Base-by-base conservation (phyloP, 192 early-diverging fungal species). In the Backusella psychrophila region DNA sequence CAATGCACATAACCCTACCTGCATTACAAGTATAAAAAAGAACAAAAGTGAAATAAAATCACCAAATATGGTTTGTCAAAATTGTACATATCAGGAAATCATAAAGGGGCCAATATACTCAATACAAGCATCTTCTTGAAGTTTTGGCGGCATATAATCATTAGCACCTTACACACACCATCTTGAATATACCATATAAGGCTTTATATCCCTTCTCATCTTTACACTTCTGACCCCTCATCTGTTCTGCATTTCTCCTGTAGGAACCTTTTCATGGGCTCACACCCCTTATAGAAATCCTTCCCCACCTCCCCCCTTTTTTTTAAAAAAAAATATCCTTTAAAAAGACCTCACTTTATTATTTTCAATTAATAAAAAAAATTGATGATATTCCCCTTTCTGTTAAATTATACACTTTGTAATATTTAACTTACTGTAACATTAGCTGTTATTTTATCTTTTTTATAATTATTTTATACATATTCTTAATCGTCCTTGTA, bases 11-110 rank as follows among this genome's bases (percentile, higher is more conserved):
- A 63, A 63, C 56, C 56, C 56, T 63, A 29, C 56, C 12, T 63
- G 56, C 56, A 63, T 63, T 26, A 63, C 56, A 63, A 63, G 23
- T 63, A 63, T 63, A 63, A 63, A 71, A 49, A 71, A 49, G 39
- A 44, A 71, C 44, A 71, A 49, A 71, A 49, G 42, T 29, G 70
- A 46, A 41, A 71, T 71, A 71, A 71, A 71, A 71, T 71, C 38
- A 71, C 69, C 69, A 71, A 46, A 71, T 71, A 71, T 71, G 69
- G 41, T 31, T 44, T 71, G 69, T 71, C 69, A 71, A 71, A 71
- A 46, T 71, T 69, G 67, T 19, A 69, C 67, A 71, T 71, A 49
- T 46, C 69, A 41, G 26, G 39, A 39, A 71, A 71, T 46, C 38
- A 71, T 41, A 71, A 46, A 46, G 70, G 70, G 70, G 70, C 19